Evolutionary conservation across 768 basidiomycete species (phyloP).

Genomic region (Russula sp.): DNA sequence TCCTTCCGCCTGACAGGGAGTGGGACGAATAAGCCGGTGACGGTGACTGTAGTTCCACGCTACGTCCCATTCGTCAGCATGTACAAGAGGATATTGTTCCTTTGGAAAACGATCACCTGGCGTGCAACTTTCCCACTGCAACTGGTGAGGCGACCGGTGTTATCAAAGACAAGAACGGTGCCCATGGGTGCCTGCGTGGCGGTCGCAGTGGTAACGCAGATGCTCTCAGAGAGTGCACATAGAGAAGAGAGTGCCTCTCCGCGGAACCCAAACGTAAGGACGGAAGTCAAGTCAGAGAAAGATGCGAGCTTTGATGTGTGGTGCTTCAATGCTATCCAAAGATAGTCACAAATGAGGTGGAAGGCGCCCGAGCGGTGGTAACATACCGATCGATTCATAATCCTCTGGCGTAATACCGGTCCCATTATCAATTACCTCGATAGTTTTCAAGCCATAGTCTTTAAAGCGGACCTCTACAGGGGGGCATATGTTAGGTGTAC

Average conservation of each 20-base stretch:
- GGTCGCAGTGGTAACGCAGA: no score
- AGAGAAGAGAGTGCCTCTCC: conserved; percentile 68
- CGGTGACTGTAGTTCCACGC: conserved; percentile 79
- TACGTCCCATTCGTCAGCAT: conserved; percentile 28
- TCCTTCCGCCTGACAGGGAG: conserved; percentile 92
- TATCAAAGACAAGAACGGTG: no score
- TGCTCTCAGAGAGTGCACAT: no score
- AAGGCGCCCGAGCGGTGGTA: not conserved
- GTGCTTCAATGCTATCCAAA: conserved; percentile 68
- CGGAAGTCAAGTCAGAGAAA: conserved; percentile 61
- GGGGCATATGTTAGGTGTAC: not conserved
- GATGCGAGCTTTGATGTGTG: conserved; percentile 86
- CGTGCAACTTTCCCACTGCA: no score
- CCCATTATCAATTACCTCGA: conserved; percentile 79
- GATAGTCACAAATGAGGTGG: not conserved
- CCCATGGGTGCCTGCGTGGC: no score
- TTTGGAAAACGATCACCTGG: conserved; percentile 41
- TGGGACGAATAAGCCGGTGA: conserved; percentile 67
- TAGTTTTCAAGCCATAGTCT: conserved; percentile 66
- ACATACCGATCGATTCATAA: conserved; percentile 69
- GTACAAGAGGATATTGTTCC: not conserved
- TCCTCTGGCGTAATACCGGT: conserved; percentile 74
- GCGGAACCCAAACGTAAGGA: conserved; percentile 87
- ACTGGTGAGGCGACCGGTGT: no score
- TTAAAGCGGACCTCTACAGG: conserved; percentile 74